phyloP scores from a whole-genome alignment of 768 basidiomycete genomes.

The Collybiopsis luxurians region DNA sequence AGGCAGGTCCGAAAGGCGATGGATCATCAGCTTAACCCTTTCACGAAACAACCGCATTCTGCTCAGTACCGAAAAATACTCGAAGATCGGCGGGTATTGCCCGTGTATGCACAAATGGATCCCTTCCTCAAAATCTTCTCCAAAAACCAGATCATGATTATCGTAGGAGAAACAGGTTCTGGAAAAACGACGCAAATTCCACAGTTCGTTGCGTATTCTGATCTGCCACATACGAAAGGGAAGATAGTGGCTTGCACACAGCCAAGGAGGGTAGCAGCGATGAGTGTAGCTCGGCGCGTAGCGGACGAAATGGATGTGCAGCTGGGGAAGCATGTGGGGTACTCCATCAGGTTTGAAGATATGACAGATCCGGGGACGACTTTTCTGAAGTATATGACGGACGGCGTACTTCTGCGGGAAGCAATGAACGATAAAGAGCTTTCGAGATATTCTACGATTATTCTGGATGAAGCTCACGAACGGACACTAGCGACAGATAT shows the following conservation, averaged over 20 bases:
- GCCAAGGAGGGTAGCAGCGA: constrained; percentile 93
- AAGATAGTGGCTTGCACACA: constrained; percentile 97
- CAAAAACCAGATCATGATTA: constrained; percentile 81
- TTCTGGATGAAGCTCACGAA: constrained; percentile 98
- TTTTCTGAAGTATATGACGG: constrained; percentile 99
- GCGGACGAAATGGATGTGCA: constrained; percentile 98
- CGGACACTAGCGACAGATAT: constrained; percentile 97
- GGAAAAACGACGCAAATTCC: constrained; percentile 54
- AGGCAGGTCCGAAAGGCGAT: constrained; percentile 66
- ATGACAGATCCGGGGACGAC: constrained; percentile 89
- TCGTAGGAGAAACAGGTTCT: constrained; percentile 84
- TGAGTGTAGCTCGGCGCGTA: constrained; percentile 97
- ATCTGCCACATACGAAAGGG: constrained; percentile 85
- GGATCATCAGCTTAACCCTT: constrained; percentile 82
- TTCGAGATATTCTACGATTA: constrained; percentile 94
- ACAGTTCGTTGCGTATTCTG: constrained; percentile 93
- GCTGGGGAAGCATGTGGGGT: constrained; percentile 94
- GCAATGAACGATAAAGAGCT: constrained; percentile 96
- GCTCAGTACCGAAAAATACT: constrained; percentile 85
- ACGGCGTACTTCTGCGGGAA: constrained; percentile 98
- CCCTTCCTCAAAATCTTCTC: constrained; percentile 81
- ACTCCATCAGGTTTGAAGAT: constrained; percentile 98
- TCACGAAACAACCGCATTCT: constrained; percentile 78
- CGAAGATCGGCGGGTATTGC: constrained; percentile 80
- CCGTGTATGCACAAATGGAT: constrained; percentile 90